Evolutionary conservation across 257 asterid genomes (phyloP), one percentile per base, ranked within the genome.

Genomic region (Handroanthus guayacan): DNA sequence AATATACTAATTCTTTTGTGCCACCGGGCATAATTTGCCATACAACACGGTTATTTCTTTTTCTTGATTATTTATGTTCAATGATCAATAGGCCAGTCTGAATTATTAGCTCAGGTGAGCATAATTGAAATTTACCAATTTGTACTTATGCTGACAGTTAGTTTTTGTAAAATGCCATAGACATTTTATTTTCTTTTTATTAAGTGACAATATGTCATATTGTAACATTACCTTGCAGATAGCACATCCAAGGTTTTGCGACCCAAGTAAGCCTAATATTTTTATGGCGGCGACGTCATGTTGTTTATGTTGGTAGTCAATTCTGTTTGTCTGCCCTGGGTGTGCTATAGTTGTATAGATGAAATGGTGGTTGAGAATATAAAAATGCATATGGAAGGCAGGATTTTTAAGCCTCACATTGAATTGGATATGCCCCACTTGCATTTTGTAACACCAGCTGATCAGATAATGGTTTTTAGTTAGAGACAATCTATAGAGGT

Each of bases 381-480:
- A 71, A 47, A 51, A 72, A 20, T 62, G 31, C 62, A 9, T 34
- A 47, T 4, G 36, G 25, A 41, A 69, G 47, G 64, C 47, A 75
- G 55, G 45, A 78, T 16, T 48, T 16, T 20, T 62, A 57, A 45
- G 67, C 69, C 13, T 74, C 63, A 58, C 20, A 38, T 68, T 55
- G 43, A 62, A 75, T 37, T 65, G 81, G 71, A 50, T 65, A 31
- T 69, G 75, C 41, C 78, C 77, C 72, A 75, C 80, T 69, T 62
- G 72, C 71, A 43, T 18, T 61, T 56, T 62, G 63, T 13, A 54
- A 71, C 52, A 80, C 82, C 80, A 47, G 75, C 65, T 79, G 62
- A 71, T 72, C 79, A 80, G 77, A 82, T 69, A 82, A 72, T 78
- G 82, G 77, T 80, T 71, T 74, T 75, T 58, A 68, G 79, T 79